phyloP scores from a whole-genome alignment of 139 green algal genomes.

The Parachlorella kessleri region DNA sequence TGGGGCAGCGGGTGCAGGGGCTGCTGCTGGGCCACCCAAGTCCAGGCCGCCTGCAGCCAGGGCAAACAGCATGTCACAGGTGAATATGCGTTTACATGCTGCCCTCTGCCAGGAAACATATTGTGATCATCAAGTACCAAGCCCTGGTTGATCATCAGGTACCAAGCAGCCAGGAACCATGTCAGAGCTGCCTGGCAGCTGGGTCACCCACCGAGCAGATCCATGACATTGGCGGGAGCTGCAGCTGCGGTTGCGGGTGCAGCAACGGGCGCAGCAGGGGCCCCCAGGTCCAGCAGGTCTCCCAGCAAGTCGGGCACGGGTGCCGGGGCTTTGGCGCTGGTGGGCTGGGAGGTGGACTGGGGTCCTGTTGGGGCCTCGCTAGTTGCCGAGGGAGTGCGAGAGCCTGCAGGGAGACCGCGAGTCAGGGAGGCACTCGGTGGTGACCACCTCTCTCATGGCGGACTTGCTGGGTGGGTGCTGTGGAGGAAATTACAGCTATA shows the following conservation, averaged over 20 bases:
- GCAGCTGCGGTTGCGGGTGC: conserved; percentile 21
- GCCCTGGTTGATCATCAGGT: no score
- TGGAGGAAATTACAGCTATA: no score
- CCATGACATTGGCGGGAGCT: conserved; percentile 31
- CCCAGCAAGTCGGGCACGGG: conserved; percentile 58
- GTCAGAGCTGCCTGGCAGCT: no score
- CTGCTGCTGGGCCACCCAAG: not conserved
- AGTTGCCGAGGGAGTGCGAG: not conserved
- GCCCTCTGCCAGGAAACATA: no score
- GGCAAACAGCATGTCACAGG: no score
- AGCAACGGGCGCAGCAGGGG: conserved; percentile 1
- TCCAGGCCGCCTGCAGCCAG: not conserved
- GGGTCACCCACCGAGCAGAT: conserved; percentile 57
- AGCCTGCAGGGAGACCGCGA: not conserved
- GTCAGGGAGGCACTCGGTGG: not conserved
- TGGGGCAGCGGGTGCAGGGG: not conserved
- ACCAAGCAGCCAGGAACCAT: no score
- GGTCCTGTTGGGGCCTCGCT: not conserved
- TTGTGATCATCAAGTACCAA: no score
- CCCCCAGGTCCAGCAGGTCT: conserved; percentile 76
- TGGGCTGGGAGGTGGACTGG: not conserved
- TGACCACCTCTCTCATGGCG: no score
- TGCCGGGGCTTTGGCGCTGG: not conserved
- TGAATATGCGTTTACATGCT: no score
- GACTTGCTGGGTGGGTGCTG: no score